Conservation (phyloP, 208 protist species). For the Strigomonas culicis region DNA sequence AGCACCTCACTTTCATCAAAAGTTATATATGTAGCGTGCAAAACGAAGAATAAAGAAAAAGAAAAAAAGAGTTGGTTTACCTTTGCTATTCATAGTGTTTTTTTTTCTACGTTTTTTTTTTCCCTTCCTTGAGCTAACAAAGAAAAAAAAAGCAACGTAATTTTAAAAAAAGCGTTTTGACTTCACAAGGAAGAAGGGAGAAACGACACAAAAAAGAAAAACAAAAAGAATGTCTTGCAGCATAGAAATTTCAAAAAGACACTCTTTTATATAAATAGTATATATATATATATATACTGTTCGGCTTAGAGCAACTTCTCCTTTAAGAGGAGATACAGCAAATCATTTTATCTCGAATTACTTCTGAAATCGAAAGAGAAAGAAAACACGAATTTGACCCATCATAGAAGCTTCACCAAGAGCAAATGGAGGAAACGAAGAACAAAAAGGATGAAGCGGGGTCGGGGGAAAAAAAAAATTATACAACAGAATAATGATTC, state of each 20-base stretch:
- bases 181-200: neutral
- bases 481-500: too few species aligned
- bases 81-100: neutral
- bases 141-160: constrained; percentile 12
- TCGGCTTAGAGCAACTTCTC: neutral
- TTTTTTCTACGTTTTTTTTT: constrained; percentile 11
- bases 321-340: neutral
- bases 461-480: too few species aligned
- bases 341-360: neutral
- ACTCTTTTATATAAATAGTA: neutral
- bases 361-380: neutral
- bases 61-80: constrained; percentile 2
- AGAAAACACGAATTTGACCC: neutral
- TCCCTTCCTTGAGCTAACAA: constrained; percentile 3
- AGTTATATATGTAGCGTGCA: neutral
- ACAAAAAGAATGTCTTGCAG: neutral
- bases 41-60: neutral
- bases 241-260: neutral
- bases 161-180: constrained; percentile 4
- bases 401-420: neutral
- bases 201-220: neutral
- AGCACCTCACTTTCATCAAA: neutral
- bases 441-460: too few species aligned
- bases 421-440: too few species aligned
- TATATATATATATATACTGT: neutral